Evolutionary conservation across 345 rosid genomes (phyloP).

Genomic region (Capsella bursapastoris): DNA sequence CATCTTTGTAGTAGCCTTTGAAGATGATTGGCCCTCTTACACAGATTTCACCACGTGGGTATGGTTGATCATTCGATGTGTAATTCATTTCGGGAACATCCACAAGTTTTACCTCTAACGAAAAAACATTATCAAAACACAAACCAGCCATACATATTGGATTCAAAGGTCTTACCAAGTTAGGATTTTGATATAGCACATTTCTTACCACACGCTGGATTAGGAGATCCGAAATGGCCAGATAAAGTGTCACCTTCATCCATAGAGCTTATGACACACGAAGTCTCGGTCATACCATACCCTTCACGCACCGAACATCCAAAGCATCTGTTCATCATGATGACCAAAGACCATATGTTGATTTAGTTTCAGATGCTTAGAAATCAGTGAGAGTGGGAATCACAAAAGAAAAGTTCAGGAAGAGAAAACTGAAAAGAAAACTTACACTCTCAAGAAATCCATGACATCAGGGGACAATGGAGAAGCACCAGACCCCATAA

Average conservation of each 20-base stretch:
- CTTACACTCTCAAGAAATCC: conserved; percentile 91
- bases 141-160: conserved; percentile 15
- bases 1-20: conserved; percentile 86
- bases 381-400: conserved; percentile 10
- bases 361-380: conserved; percentile 11
- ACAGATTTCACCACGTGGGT: conserved; percentile 95
- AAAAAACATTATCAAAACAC: conserved; percentile 32
- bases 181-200: conserved; percentile 12
- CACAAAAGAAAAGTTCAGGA: background rate
- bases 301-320: conserved; percentile 85
- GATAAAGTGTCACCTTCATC: conserved; percentile 69
- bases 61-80: conserved; percentile 82
- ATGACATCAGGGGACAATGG: conserved; percentile 85
- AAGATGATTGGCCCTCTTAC: conserved; percentile 87
- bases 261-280: conserved; percentile 65
- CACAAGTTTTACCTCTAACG: conserved; percentile 77
- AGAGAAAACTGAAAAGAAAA: conserved; percentile 1
- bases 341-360: conserved; percentile 10
- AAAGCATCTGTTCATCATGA: conserved; percentile 69
- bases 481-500: conserved; percentile 86
- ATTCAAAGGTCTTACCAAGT: background rate
- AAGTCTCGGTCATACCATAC: conserved; percentile 95
- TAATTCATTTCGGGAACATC: conserved; percentile 98
- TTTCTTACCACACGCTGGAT: conserved; percentile 71
- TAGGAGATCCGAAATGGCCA: conserved; percentile 95